A percentile compares a stretch with the other conserved stretches of the same genome.
phyloP scores from a whole-genome alignment of 1,284 basidiomycete genomes.

The Cutaneotrichosporon dermatis region DNA sequence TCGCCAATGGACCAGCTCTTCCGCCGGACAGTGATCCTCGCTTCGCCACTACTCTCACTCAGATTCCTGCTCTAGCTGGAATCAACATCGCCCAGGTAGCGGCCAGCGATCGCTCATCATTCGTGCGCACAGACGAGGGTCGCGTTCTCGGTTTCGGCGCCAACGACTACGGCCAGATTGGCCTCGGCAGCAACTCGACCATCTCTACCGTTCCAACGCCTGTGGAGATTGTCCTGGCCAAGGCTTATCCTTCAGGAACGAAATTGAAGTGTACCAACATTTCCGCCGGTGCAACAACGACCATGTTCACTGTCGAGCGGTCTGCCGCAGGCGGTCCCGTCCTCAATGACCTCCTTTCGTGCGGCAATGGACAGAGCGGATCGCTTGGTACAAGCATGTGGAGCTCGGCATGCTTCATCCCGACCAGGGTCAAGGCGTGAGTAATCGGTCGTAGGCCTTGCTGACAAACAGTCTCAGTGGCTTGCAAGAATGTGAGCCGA shows the following conservation, averaged over 20 bases:
- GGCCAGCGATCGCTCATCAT: slow-evolving; percentile 69
- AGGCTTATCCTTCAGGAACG: slow-evolving; percentile 55
- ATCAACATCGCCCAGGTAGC: slow-evolving; percentile 66
- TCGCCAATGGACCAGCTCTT: slow-evolving; percentile 28
- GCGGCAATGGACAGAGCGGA: slow-evolving; percentile 75
- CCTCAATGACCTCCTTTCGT: slow-evolving; percentile 68
- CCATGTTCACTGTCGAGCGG: slow-evolving; percentile 71
- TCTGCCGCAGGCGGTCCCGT: slow-evolving; percentile 27
- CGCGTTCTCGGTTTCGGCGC: slow-evolving; percentile 82
- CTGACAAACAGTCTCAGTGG: slow-evolving; percentile 60
- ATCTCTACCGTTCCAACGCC: slow-evolving; percentile 74
- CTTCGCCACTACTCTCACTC: slow-evolving; percentile 70
- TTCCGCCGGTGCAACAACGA: slow-evolving; percentile 57
- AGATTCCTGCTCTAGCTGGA: slow-evolving; percentile 70
- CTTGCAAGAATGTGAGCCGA: slow-evolving; percentile 67
- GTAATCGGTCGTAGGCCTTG: not conserved
- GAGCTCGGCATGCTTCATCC: slow-evolving; percentile 67
- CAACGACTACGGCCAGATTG: slow-evolving; percentile 79
- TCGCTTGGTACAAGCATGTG: slow-evolving; percentile 78
- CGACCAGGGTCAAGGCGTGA: slow-evolving; percentile 66
- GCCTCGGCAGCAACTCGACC: slow-evolving; percentile 65
- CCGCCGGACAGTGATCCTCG: slow-evolving; percentile 54
- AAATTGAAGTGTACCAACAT: slow-evolving; percentile 62
- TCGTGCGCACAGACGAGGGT: slow-evolving; percentile 64
- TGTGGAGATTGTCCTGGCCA: slow-evolving; percentile 69